A percentile compares a stretch with the other conserved stretches of the same genome.
These are phyloP conservation scores for Lizonia empirigonia DNA, from an alignment of 2,329 filamentous ascomycete species.

Conservation along the genomic window DNA sequence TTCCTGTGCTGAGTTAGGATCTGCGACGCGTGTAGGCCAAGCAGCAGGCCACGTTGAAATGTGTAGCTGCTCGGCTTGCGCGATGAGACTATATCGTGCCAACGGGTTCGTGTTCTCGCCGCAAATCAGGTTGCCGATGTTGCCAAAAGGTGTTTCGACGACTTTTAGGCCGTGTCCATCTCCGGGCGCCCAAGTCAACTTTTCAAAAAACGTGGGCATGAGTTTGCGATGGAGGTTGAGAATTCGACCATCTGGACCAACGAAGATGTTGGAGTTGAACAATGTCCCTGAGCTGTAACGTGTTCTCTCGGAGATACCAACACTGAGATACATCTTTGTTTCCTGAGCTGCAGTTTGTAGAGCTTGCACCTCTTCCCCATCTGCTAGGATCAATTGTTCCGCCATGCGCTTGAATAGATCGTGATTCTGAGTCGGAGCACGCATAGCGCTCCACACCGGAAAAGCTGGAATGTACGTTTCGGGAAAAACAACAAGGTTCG, in stretches of 20 bases:
- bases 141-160: slow-evolving; percentile 54
- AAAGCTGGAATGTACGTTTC: slow-evolving; percentile 61
- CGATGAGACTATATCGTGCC: slow-evolving; percentile 59
- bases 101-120: slow-evolving; percentile 65
- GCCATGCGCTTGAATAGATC: slow-evolving; percentile 55
- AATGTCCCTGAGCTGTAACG: slow-evolving; percentile 54
- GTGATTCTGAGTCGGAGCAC: slow-evolving; percentile 58
- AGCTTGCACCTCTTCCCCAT: slow-evolving; percentile 53
- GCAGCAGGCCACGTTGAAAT: slow-evolving; percentile 62
- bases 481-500: slow-evolving; percentile 60
- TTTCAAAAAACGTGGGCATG: slow-evolving; percentile 63
- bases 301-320: slow-evolving; percentile 59
- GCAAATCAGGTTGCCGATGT: slow-evolving; percentile 59
- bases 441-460: slow-evolving; percentile 58
- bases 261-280: slow-evolving; percentile 60
- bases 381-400: slow-evolving; percentile 52
- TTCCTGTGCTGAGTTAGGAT: slow-evolving; percentile 2
- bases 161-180: slow-evolving; percentile 59
- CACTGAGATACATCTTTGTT: slow-evolving; percentile 50
- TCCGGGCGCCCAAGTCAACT: slow-evolving; percentile 60
- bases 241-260: slow-evolving; percentile 53
- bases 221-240: slow-evolving; percentile 61
- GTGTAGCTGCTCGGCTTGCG: slow-evolving; percentile 62
- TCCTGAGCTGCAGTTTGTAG: slow-evolving; percentile 45
- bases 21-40: slow-evolving; percentile 56